A percentile compares a stretch with the other conserved stretches of the same genome.
Evolutionary conservation across 2,329 filamentous ascomycete species (phyloP).

Genomic region (Corynespora cassiicola): DNA sequence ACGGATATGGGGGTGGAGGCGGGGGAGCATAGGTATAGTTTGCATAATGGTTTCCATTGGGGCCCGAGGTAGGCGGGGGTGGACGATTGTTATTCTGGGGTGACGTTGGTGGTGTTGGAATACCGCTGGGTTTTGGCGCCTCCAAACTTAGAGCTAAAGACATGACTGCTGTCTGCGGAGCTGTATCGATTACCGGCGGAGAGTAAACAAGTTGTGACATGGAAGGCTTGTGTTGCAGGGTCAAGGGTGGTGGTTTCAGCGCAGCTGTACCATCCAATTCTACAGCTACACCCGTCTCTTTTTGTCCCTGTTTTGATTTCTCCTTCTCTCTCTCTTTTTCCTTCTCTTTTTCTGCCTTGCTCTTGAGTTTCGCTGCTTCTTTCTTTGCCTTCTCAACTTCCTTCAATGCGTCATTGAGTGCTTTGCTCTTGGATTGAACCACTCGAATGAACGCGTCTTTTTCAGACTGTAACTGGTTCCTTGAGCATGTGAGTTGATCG

Average conservation of each 20-base stretch:
- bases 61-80: too few relatives aligned
- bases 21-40: conserved; percentile 2
- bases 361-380: conserved; percentile 8
- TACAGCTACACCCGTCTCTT: conserved; percentile 1
- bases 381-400: conserved; percentile 14
- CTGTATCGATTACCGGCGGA: conserved; percentile 3
- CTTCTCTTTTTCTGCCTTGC: conserved; percentile 9
- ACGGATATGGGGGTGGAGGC: neutral
- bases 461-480: conserved; percentile 11
- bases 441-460: conserved; percentile 10
- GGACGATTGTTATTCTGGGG: conserved; percentile 2
- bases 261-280: neutral
- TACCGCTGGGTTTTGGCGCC: conserved; percentile 1
- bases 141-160: conserved; percentile 9
- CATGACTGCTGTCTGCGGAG: conserved; percentile 3
- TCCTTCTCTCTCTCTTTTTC: conserved; percentile 2
- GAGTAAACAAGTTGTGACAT: conserved; percentile 6
- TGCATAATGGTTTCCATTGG: too few relatives aligned
- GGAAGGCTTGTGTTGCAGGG: conserved; percentile 3
- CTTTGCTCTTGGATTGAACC: conserved; percentile 8
- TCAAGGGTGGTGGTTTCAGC: conserved; percentile 3
- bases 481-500: neutral
- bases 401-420: conserved; percentile 9
- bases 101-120: conserved; percentile 1
- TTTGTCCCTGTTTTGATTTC: conserved; percentile 4